phyloP scores from a whole-genome alignment of 371 early-diverging fungal genomes.

The Mucor lusitanicus region DNA sequence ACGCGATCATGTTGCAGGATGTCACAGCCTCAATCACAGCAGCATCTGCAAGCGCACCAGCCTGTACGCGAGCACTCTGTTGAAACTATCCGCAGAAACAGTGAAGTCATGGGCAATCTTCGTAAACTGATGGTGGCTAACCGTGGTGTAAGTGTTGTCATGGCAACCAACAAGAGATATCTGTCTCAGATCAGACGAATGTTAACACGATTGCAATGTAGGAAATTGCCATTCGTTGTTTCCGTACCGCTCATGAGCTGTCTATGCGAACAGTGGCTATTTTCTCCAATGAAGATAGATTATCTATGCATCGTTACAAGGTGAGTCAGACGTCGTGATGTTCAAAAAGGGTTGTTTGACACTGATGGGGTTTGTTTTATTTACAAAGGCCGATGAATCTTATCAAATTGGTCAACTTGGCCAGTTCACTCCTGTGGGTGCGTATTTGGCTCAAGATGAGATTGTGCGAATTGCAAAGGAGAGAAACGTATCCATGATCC shows the following conservation, averaged over 20 bases:
- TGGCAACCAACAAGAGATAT: not conserved
- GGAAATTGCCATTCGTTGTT: constrained; percentile 93
- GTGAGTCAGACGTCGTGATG: constrained; percentile 29
- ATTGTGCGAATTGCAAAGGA: constrained; percentile 85
- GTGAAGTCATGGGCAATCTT: constrained; percentile 51
- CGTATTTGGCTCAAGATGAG: constrained; percentile 92
- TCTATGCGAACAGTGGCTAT: constrained; percentile 89
- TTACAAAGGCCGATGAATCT: constrained; percentile 82
- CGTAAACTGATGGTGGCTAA: constrained; percentile 67
- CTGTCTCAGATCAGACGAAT: not conserved
- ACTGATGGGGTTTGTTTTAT: not conserved
- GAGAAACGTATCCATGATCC: constrained; percentile 80
- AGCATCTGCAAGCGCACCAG: constrained; percentile 8
- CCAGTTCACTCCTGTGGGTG: constrained; percentile 85
- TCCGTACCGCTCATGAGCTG: constrained; percentile 90
- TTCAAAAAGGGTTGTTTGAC: not conserved
- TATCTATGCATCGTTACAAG: constrained; percentile 93
- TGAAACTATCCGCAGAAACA: constrained; percentile 64
- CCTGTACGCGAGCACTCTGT: constrained; percentile 59
- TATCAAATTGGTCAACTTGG: constrained; percentile 88
- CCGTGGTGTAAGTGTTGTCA: constrained; percentile 55
- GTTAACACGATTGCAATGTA: constrained; percentile 22
- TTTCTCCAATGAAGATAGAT: constrained; percentile 88
- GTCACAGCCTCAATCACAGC: constrained; percentile 1
- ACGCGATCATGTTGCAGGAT: not conserved